phyloP scores from a whole-genome alignment of 192 early-diverging fungal genomes.

The Entomortierella parvispora region DNA sequence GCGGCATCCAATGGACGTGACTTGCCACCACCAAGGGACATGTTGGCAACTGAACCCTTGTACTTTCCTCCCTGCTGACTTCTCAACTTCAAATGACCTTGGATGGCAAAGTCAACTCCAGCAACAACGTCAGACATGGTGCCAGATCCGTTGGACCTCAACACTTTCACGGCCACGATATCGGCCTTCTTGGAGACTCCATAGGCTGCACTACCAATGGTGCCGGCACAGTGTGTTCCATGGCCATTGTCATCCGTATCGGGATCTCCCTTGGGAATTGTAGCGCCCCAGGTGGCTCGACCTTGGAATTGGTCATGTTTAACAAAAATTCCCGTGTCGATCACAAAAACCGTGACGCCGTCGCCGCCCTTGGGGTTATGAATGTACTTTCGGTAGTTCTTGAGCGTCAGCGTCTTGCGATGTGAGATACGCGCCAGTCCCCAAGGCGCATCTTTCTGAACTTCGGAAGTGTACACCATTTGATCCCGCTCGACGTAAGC shows the following conservation, averaged over 20 bases:
- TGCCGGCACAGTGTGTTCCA: constrained; percentile 93
- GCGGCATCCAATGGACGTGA: constrained; percentile 83
- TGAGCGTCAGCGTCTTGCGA: constrained; percentile 67
- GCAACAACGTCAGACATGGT: constrained; percentile 70
- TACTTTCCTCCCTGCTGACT: constrained; percentile 64
- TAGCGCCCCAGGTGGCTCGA: constrained; percentile 86
- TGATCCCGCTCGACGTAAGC: constrained; percentile 87
- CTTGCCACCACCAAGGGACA: constrained; percentile 90
- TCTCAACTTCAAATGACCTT: constrained; percentile 38
- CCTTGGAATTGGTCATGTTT: constrained; percentile 91
- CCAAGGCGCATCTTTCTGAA: constrained; percentile 85
- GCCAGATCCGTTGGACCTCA: constrained; percentile 89
- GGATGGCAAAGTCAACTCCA: constrained; percentile 69
- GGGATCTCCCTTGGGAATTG: constrained; percentile 74
- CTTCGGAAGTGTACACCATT: constrained; percentile 73
- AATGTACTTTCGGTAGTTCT: constrained; percentile 74
- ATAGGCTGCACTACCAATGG: constrained; percentile 83
- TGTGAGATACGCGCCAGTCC: constrained; percentile 87
- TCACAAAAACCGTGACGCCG: constrained; percentile 92
- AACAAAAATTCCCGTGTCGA: constrained; percentile 92
- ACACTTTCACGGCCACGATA: constrained; percentile 93
- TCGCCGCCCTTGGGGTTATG: constrained; percentile 79
- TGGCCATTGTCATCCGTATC: constrained; percentile 79
- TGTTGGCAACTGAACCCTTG: constrained; percentile 92
- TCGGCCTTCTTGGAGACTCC: constrained; percentile 91